Percentiles rank a stretch among this genome's conserved stretches.
phyloP scores from a whole-genome alignment of 148 eudicot species.

The Pharnaceum exiguum region DNA sequence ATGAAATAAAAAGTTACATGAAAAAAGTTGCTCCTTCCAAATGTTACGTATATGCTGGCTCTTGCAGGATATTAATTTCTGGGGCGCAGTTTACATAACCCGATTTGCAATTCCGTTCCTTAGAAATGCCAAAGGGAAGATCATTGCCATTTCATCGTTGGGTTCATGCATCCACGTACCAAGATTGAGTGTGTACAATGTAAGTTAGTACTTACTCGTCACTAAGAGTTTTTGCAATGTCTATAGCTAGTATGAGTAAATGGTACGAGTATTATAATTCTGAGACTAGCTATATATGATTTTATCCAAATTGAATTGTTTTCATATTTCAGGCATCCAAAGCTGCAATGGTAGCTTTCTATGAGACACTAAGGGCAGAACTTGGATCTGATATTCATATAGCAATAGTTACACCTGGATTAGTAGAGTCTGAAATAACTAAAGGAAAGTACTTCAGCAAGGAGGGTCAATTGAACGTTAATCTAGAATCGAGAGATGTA shows the following conservation, averaged over 20 bases:
- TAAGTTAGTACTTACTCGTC: background rate
- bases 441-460: constrained; percentile 45
- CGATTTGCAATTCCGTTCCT: constrained; percentile 49
- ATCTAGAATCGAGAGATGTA: constrained; percentile 57
- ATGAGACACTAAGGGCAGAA: constrained; percentile 55
- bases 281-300: too few relatives aligned
- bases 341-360: constrained; percentile 51
- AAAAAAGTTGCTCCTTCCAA: too few relatives aligned
- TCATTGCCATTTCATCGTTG: constrained; percentile 41
- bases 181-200: constrained; percentile 47
- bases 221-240: background rate
- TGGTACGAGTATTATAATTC: too few relatives aligned
- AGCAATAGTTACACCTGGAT: constrained; percentile 57
- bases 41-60: too few relatives aligned
- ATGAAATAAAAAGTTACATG: too few relatives aligned
- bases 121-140: constrained; percentile 40
- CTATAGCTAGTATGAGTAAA: too few relatives aligned
- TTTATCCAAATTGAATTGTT: background rate
- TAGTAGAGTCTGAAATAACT: constrained; percentile 59
- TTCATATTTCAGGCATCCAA: constrained; percentile 51
- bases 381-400: constrained; percentile 42
- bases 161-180: constrained; percentile 47
- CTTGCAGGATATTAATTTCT: constrained; percentile 67
- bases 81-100: constrained; percentile 57
- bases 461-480: constrained; percentile 37